phyloP scores from a whole-genome alignment of 1,284 basidiomycete species.

The Fomes fomentarius region DNA sequence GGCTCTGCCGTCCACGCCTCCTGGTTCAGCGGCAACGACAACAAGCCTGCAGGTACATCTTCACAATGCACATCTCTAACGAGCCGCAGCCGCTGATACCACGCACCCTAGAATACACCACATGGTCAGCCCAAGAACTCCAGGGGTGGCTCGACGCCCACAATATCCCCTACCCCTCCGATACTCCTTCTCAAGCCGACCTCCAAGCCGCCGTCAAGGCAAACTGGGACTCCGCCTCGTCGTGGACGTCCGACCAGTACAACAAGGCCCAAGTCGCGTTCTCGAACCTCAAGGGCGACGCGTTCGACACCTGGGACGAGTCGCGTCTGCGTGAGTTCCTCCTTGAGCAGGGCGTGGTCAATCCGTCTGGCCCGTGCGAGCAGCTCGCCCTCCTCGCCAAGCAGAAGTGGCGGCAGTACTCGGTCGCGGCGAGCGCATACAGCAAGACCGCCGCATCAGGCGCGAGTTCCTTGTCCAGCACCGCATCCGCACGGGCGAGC shows the following conservation, averaged over 20 bases:
- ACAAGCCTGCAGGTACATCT: conserved; percentile 21
- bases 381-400: conserved; percentile 81
- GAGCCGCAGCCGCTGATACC: background rate
- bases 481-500: conserved; percentile 44
- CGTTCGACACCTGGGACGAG: conserved; percentile 82
- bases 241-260: conserved; percentile 74
- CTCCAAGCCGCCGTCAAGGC: conserved; percentile 26
- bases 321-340: conserved; percentile 80
- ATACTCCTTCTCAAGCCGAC: conserved; percentile 46
- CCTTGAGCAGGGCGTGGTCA: conserved; percentile 85
- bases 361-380: conserved; percentile 78
- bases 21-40: conserved; percentile 53
- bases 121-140: conserved; percentile 47
- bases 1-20: conserved; percentile 49
- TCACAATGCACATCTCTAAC: background rate
- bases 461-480: conserved; percentile 45
- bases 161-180: conserved; percentile 48
- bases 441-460: conserved; percentile 26
- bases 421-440: conserved; percentile 42
- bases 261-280: conserved; percentile 53
- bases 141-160: conserved; percentile 74
- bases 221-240: conserved; percentile 39
- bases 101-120: conserved; percentile 17
- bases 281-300: conserved; percentile 45
- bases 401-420: conserved; percentile 65